Evolutionary conservation across 768 basidiomycete genomes (phyloP).

Genomic region (Leccinellum rugosiceps): DNA sequence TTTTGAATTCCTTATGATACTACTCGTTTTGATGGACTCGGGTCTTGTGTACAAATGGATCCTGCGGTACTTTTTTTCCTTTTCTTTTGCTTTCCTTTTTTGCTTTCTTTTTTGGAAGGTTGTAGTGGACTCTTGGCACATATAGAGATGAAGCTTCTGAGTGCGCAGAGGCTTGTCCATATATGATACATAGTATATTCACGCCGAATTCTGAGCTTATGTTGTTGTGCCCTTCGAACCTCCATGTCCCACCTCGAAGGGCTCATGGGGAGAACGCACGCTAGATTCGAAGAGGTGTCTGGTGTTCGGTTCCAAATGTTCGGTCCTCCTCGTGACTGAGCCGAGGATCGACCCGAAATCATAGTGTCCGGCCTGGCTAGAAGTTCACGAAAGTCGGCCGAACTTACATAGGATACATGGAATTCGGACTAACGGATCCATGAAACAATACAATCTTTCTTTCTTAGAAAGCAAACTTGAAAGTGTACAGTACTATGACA

Average conservation of each 20-base stretch:
- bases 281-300: too few species aligned
- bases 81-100: neutral
- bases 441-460: neutral
- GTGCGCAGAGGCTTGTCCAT: too few species aligned
- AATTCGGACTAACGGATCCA: neutral
- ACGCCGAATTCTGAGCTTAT: too few species aligned
- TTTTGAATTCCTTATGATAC: neutral
- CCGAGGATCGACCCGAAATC: neutral
- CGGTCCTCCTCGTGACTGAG: neutral
- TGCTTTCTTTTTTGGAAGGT: neutral
- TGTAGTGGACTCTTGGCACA: neutral
- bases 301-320: too few species aligned
- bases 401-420: too few species aligned
- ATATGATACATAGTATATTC: too few species aligned
- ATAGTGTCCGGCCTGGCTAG: neutral
- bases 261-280: too few species aligned
- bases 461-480: neutral
- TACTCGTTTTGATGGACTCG: neutral
- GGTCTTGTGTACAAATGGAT: neutral
- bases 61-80: too few species aligned
- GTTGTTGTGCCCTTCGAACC: too few species aligned
- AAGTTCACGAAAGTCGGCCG: neutral
- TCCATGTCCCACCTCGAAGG: too few species aligned
- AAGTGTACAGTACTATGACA: neutral
- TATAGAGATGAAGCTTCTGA: too few species aligned